A percentile compares a stretch with the other conserved stretches of the same genome.
These are phyloP conservation scores for Tylopilus vinaceipallidus DNA, from an alignment of 768 basidiomycete genomes.

Conservation along the genomic window DNA sequence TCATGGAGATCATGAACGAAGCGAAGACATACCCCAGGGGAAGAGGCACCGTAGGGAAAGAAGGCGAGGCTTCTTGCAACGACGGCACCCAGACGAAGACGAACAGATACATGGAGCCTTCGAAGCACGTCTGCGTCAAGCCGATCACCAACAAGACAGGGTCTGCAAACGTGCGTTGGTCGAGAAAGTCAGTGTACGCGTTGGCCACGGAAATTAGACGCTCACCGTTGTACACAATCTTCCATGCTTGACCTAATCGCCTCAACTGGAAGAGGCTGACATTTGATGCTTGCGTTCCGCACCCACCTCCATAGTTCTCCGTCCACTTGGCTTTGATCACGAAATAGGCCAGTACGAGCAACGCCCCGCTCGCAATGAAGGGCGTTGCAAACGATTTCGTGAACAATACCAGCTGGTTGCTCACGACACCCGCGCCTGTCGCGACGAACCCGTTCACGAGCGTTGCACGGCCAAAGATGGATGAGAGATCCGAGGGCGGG, in stretches of 20 bases:
- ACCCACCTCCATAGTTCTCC: constrained; percentile 64
- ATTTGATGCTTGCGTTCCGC: constrained; percentile 5
- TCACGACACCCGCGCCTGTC: constrained; percentile 59
- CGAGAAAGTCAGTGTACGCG: constrained; percentile 1
- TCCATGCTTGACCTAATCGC: constrained; percentile 55
- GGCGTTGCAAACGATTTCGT: constrained; percentile 58
- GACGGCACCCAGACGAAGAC: constrained; percentile 83
- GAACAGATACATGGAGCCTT: constrained; percentile 84
- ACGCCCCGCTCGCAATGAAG: constrained; percentile 58
- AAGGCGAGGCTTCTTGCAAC: constrained; percentile 57
- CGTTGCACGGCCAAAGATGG: constrained; percentile 71
- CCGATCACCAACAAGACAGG: constrained; percentile 61
- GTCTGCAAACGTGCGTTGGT: constrained; percentile 38
- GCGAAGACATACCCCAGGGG: constrained; percentile 82
- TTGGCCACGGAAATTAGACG: background rate
- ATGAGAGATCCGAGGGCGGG: constrained; percentile 56
- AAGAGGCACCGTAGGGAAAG: constrained; percentile 38
- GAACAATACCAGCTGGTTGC: constrained; percentile 58
- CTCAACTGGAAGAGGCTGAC: constrained; percentile 49
- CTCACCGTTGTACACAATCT: constrained; percentile 52
- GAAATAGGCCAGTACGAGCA: constrained; percentile 54
- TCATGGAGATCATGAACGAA: constrained; percentile 79
- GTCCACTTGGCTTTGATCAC: constrained; percentile 59
- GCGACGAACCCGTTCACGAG: constrained; percentile 75
- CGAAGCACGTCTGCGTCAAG: constrained; percentile 76